Evolutionary conservation across 1,284 basidiomycete genomes (phyloP), one percentile per base, ranked within the genome.

Genomic region (Irpex sp.): DNA sequence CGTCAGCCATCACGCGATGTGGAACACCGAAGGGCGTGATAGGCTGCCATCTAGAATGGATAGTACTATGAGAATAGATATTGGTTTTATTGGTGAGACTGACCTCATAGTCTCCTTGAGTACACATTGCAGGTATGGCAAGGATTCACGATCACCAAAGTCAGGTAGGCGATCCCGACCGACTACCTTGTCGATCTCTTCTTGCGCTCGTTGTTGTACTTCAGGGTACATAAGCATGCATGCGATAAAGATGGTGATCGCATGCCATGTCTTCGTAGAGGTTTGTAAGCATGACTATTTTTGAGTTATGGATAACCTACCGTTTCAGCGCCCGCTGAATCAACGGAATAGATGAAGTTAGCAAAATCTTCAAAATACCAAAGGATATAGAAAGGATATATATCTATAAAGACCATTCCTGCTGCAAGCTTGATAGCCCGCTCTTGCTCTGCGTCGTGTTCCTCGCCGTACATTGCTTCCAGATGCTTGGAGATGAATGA

Each of bases 141-240:
- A 50, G 3, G 60, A 58, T 43, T 65, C 65, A 15, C 61, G 54
- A 47, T 68, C 66, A 19, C 51, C 39, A 37, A 61, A 64, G 11
- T 64, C 63, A 11, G 65, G 64, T 5, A 67, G 63, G 21, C 65
- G 62, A 56, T 58, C 65, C 5, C 7, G 33, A n/a, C 66, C 65
- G n/a, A 65, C 55, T 21, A 65, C 54, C 15, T 19, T 39, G 59
- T 66, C 67, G 36, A 67, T 60, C 39, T 65, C 63, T 35, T 58
- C 55, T 43, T 67, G 63, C 2, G 62, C 65, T 37, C 57, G 62
- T 17, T 21, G 8, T 51, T 63, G 63, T 11, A 58, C 61, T 6
- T 65, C 60, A 9, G 65, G 65, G 33, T 67, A 31, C n/a, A 64
- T 21, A 3, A 65, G 47, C 67, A 68, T 65, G 43, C 54, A 37